A percentile compares a stretch with the other conserved stretches of the same genome.
Conservation (phyloP, 306 rosid genomes). For the Urtica urens region DNA sequence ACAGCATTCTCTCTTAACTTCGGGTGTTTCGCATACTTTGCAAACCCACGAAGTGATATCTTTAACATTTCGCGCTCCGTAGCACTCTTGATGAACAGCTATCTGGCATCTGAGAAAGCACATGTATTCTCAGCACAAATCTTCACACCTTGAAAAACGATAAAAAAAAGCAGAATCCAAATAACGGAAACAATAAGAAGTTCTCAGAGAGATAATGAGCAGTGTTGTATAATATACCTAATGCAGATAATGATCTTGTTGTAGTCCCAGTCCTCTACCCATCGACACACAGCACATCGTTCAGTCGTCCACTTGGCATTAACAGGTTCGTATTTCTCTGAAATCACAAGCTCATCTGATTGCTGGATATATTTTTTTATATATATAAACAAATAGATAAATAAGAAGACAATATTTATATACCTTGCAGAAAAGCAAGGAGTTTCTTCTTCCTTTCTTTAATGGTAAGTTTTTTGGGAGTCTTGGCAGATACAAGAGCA, state of each 20-base stretch:
- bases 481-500: constrained; percentile 57
- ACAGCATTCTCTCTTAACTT: constrained; percentile 85
- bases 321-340: constrained; percentile 96
- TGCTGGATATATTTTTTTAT: not conserved
- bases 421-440: constrained; percentile 91
- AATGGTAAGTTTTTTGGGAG: constrained; percentile 69
- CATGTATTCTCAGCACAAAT: constrained; percentile 5
- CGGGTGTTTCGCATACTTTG: constrained; percentile 90
- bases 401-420: not conserved
- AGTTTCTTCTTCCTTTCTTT: constrained; percentile 84
- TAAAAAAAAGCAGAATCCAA: not conserved
- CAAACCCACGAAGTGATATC: constrained; percentile 99
- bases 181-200: constrained; percentile 3
- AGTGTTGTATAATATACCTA: constrained; percentile 39
- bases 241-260: constrained; percentile 96
- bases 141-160: not conserved
- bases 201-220: too few species aligned
- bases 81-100: constrained; percentile 99
- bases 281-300: constrained; percentile 98
- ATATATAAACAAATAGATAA: not conserved
- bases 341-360: constrained; percentile 12
- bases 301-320: constrained; percentile 97
- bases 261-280: constrained; percentile 99
- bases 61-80: constrained; percentile 85
- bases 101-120: constrained; percentile 71